phyloP scores from a whole-genome alignment of 371 early-diverging fungal genomes.

The Saksenaea vasiformis region DNA sequence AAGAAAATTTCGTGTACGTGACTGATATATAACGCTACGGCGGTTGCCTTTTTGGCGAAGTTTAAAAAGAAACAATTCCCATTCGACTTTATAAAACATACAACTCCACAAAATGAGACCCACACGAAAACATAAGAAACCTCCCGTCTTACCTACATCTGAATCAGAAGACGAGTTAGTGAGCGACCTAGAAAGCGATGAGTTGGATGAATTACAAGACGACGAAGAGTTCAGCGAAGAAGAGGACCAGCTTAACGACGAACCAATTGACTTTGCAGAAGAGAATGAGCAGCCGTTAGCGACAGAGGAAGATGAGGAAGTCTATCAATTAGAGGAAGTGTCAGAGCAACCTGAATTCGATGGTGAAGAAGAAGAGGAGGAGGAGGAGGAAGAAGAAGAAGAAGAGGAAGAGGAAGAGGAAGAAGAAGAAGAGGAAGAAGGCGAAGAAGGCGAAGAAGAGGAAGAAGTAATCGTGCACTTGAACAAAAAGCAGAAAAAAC shows the following conservation, averaged over 20 bases:
- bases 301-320: slow-evolving; percentile 15
- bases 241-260: not conserved
- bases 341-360: slow-evolving; percentile 12
- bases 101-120: not conserved
- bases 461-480: slow-evolving; percentile 16
- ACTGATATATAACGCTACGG: too few relatives aligned
- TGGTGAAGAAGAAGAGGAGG: slow-evolving; percentile 22
- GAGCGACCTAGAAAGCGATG: not conserved
- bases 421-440: slow-evolving; percentile 13
- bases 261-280: not conserved
- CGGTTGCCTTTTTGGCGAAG: not conserved
- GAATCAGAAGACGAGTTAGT: not conserved
- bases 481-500: slow-evolving; percentile 16
- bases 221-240: not conserved
- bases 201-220: not conserved
- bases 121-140: not conserved
- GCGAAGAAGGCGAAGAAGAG: slow-evolving; percentile 23
- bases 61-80: not conserved
- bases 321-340: slow-evolving; percentile 7
- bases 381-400: slow-evolving; percentile 35
- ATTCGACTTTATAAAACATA: not conserved
- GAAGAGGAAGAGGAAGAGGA: slow-evolving; percentile 22
- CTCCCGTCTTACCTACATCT: not conserved
- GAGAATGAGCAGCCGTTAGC: not conserved
- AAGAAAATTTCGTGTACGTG: too few relatives aligned